Evolutionary conservation across 2,329 filamentous ascomycete genomes (phyloP).

Genomic region (Botrytis paeoniae): DNA sequence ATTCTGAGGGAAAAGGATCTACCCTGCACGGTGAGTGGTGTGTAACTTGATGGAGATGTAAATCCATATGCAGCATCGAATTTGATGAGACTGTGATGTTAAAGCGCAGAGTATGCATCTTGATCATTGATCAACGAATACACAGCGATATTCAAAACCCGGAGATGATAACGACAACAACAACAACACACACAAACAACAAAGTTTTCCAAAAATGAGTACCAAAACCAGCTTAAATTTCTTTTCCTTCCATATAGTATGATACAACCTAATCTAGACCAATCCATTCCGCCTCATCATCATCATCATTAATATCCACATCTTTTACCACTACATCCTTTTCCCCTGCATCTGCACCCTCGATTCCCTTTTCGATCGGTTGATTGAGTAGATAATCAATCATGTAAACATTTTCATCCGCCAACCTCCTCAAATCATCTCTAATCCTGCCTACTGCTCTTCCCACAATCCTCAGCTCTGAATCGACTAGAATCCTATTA

Average conservation of each 20-base stretch:
- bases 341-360: constrained; percentile 38
- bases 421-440: constrained; percentile 76
- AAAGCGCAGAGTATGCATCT: background rate
- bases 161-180: background rate
- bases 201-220: background rate
- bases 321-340: constrained; percentile 38
- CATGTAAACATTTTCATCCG: constrained; percentile 85
- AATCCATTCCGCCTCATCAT: constrained; percentile 49
- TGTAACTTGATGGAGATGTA: background rate
- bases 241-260: background rate
- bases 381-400: constrained; percentile 75
- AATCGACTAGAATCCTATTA: constrained; percentile 72
- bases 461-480: constrained; percentile 80
- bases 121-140: background rate
- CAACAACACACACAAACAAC: background rate
- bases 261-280: constrained; percentile 45
- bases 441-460: constrained; percentile 77
- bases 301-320: constrained; percentile 38
- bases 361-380: constrained; percentile 39
- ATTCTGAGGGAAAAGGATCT: background rate
- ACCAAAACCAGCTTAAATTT: background rate
- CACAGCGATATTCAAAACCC: background rate
- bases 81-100: background rate
- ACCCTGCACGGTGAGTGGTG: too few relatives aligned
- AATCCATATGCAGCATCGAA: background rate